Conservation (phyloP, 495 filamentous ascomycete species). For the Daldinia caldariorum region DNA sequence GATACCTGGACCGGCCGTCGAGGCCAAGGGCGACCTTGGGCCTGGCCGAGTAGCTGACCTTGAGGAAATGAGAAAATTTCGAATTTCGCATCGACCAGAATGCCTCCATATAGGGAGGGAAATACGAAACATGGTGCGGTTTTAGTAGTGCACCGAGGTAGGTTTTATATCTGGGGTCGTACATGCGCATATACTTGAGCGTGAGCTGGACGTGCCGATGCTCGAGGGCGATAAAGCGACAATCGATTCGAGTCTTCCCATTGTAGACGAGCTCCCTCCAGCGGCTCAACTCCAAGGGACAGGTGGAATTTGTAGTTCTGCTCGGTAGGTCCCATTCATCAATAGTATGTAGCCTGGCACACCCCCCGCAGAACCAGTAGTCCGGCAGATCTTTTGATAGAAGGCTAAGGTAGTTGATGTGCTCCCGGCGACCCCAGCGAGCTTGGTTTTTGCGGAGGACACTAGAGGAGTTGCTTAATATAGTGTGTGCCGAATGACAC, state of each 20-base stretch:
- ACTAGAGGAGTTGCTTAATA: not conserved
- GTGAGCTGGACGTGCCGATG: not conserved
- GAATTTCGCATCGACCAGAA: not conserved
- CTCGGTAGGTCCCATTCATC: not conserved
- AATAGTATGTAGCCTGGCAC: not conserved
- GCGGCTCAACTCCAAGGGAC: not conserved
- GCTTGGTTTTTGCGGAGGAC: not conserved
- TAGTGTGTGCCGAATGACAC: not conserved
- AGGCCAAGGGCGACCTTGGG: not conserved
- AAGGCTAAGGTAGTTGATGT: not conserved
- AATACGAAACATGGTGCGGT: not conserved
- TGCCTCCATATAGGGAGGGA: not conserved
- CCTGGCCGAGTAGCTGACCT: not conserved
- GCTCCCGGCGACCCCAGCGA: not conserved
- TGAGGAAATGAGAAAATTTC: not conserved
- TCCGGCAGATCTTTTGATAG: not conserved
- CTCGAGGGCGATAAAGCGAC: not conserved
- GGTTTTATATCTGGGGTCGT: not conserved
- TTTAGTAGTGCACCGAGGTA: not conserved
- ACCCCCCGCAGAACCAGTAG: not conserved
- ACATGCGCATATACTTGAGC: not conserved
- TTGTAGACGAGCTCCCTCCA: not conserved
- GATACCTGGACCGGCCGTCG: not conserved
- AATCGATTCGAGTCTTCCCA: not conserved
- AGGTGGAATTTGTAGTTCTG: not conserved